Evolutionary conservation across 2,329 filamentous ascomycete genomes (phyloP), one percentile per base, ranked within the genome.

Genomic region (Pseudopyrenochaeta lycopersici): DNA sequence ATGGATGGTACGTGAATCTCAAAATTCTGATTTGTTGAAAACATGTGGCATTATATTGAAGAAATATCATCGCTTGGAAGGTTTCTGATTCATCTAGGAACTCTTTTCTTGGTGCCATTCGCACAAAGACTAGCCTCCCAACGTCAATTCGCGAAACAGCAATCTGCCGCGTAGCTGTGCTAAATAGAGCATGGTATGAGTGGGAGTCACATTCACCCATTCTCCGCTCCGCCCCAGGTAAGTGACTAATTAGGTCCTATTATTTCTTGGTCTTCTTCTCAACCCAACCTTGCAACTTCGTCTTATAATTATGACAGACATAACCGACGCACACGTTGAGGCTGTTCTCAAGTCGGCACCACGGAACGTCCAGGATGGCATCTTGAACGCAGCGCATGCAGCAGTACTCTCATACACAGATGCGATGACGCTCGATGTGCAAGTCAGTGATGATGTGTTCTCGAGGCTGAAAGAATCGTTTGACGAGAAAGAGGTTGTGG

Each of bases 171-270:
- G 90, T 96, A 12, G 92, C 92, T 11, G 87, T 89, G 14, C 84
- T 91, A 66, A 96, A 96, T 76, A 76, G 83, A 15, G 92, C 92
- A 1, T 91, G 89, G 87, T 96, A 92, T 75, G 92, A 96, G 75
- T 96, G 90, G 91, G 84, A 79, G 31, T 85, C 91, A 49, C 92
- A 96, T 71, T 88, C 87, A 14, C 91, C 91, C 1, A 69, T 81
- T 3, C 80, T 94, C 12, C 83, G 47, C 11, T 54, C 62, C 18
- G 62, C 48, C 17, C 27, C 52, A 27, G 62, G 60, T 43, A 54
- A 23, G 18, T 27, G 18, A 3, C 33, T 29, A n/a, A 30, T 23
- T 29, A 2, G 2, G 1, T 7, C 4, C n/a, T 20, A 40, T 2
- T n/a, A 14, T 5, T n/a, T 27, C n/a, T 12, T 14, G 31, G 30